Evolutionary conservation across 1,139 yeast genomes (phyloP).

Genomic region (Candida mesenterica): DNA sequence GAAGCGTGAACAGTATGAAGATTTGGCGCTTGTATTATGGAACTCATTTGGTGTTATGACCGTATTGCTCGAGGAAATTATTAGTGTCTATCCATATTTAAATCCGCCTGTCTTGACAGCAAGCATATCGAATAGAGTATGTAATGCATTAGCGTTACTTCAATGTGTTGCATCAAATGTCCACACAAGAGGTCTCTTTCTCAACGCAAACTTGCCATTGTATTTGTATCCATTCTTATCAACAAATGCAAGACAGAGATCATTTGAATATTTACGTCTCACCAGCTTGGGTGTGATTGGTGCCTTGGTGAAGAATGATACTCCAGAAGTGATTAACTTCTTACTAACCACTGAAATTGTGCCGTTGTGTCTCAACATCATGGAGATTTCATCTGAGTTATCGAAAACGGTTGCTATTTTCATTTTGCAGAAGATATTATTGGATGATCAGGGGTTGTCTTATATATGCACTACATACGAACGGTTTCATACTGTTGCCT

Average conservation of each 20-base stretch:
- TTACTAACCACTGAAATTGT: constrained; percentile 91
- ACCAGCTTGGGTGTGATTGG: constrained; percentile 97
- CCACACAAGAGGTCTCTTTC: constrained; percentile 79
- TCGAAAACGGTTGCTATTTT: constrained; percentile 96
- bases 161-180: constrained; percentile 97
- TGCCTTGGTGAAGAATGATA: constrained; percentile 92
- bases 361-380: constrained; percentile 87
- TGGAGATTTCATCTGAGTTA: constrained; percentile 93
- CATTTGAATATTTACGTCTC: constrained; percentile 88
- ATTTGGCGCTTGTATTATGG: constrained; percentile 90
- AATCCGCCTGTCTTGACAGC: constrained; percentile 87
- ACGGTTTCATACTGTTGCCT: constrained; percentile 90
- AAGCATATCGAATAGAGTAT: constrained; percentile 87
- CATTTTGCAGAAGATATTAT: constrained; percentile 84
- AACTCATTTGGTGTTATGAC: constrained; percentile 97
- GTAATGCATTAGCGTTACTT: constrained; percentile 89
- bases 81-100: constrained; percentile 82
- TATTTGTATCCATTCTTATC: constrained; percentile 91
- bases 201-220: constrained; percentile 88
- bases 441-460: constrained; percentile 87
- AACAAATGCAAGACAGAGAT: constrained; percentile 86
- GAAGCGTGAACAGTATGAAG: constrained; percentile 92
- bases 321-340: constrained; percentile 91
- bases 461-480: constrained; percentile 95
- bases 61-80: constrained; percentile 82